Evolutionary conservation across 305 asterid species (phyloP).

Genomic region (Fraxinus paxiana): DNA sequence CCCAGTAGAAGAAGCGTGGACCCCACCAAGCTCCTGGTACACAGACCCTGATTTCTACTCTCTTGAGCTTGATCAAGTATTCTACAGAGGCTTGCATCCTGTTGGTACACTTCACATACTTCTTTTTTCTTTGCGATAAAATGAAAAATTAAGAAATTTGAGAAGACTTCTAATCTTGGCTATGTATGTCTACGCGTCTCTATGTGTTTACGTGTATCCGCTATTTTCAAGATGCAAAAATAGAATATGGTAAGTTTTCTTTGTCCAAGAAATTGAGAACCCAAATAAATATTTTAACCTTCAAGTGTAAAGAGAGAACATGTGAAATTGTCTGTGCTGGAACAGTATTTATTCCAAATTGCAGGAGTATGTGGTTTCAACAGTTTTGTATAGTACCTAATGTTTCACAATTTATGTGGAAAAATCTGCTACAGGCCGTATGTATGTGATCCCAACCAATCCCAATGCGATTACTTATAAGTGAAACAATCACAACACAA

Average conservation of each 20-base stretch:
- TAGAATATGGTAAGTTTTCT: background rate
- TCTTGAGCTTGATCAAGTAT: constrained; percentile 57
- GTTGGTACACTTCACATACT: constrained; percentile 42
- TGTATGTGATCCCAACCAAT: background rate
- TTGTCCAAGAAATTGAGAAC: background rate
- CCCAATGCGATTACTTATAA: background rate
- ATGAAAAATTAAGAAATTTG: background rate
- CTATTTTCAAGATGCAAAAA: background rate
- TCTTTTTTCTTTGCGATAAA: background rate
- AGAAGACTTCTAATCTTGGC: background rate
- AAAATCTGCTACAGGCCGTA: background rate
- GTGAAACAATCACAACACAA: background rate
- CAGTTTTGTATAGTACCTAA: background rate
- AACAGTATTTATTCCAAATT: background rate
- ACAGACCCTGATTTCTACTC: constrained; percentile 56
- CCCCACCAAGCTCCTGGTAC: constrained; percentile 86
- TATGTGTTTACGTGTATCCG: background rate
- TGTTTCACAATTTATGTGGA: background rate
- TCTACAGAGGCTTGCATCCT: constrained; percentile 68
- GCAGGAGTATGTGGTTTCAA: background rate
- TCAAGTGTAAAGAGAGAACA: background rate
- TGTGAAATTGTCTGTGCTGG: background rate
- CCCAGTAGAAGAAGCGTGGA: constrained; percentile 62
- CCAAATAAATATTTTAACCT: background rate
- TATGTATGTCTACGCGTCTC: background rate